phyloP scores from a whole-genome alignment of 352 stramenopile genomes.

The Globisporangium apiculatum region DNA sequence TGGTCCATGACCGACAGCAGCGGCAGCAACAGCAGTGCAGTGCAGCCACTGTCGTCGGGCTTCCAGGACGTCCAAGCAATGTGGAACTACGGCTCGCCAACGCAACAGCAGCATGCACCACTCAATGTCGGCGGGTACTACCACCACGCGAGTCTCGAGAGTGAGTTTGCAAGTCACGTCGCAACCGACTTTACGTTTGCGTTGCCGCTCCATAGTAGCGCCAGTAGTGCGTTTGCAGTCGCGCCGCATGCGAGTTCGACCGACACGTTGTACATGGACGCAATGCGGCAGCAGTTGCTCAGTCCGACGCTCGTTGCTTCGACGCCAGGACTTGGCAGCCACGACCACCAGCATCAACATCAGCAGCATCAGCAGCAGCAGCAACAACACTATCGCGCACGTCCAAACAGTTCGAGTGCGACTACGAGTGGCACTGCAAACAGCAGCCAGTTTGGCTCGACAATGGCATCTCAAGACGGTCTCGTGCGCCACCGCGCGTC shows the following conservation, averaged over 20 bases:
- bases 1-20: slow-evolving; percentile 6
- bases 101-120: slow-evolving; percentile 10
- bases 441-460: not conserved
- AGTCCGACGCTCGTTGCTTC: slow-evolving; percentile 2
- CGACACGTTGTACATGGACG: slow-evolving; percentile 14
- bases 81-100: slow-evolving; percentile 23
- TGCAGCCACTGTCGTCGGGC: slow-evolving; percentile 1
- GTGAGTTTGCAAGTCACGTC: slow-evolving; percentile 14
- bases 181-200: slow-evolving; percentile 17
- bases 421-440: too few species aligned
- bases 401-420: too few species aligned
- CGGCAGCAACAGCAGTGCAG: slow-evolving; percentile 2
- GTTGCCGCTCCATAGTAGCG: not conserved
- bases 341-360: slow-evolving; percentile 2
- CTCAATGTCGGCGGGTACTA: slow-evolving; percentile 10
- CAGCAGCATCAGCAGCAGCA: slow-evolving; percentile 2
- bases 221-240: slow-evolving; percentile 1
- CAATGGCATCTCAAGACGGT: slow-evolving; percentile 15
- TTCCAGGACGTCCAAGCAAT: slow-evolving; percentile 18
- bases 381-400: not conserved
- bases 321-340: not conserved
- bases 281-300: slow-evolving; percentile 14
- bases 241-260: slow-evolving; percentile 4
- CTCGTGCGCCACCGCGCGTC: slow-evolving; percentile 72
- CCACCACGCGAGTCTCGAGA: slow-evolving; percentile 12